phyloP scores from a whole-genome alignment of 108 stramenopile species.

The Cyclotella sp. region DNA sequence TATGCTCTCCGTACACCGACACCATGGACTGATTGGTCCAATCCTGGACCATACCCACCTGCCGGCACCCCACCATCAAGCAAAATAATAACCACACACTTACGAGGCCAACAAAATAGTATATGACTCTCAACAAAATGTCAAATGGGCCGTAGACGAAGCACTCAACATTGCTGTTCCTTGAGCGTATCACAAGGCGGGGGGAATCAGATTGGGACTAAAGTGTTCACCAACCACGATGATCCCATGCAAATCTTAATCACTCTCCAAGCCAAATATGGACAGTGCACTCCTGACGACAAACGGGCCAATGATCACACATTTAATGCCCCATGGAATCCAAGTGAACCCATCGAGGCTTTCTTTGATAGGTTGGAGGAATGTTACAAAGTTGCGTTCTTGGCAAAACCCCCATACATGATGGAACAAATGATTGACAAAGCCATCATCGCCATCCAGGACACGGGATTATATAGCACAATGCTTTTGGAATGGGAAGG shows the following conservation, averaged over 20 bases:
- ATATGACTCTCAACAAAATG: slow-evolving; percentile 18
- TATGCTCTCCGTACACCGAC: slow-evolving; percentile 2
- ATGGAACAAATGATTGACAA: slow-evolving; percentile 23
- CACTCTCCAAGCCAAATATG: not conserved
- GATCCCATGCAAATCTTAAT: not conserved
- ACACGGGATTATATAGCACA: slow-evolving; percentile 4
- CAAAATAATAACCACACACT: slow-evolving; percentile 2
- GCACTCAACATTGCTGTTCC: slow-evolving; percentile 10
- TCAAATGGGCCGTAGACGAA: not conserved
- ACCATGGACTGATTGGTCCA: slow-evolving; percentile 14
- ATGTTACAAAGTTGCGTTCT: not conserved
- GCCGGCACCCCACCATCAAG: slow-evolving; percentile 6
- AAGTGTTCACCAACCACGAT: not conserved
- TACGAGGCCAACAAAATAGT: slow-evolving; percentile 17
- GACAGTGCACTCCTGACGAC: not conserved
- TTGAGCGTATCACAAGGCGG: slow-evolving; percentile 6
- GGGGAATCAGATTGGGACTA: slow-evolving; percentile 4
- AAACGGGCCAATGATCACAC: not conserved
- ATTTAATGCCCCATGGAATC: slow-evolving; percentile 3
- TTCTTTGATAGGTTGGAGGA: slow-evolving; percentile 12
- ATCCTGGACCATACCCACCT: slow-evolving; percentile 8
- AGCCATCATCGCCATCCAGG: slow-evolving; percentile 10
- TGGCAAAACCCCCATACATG: slow-evolving; percentile 1
- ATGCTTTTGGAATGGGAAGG: slow-evolving; percentile 13
- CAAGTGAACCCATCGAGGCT: slow-evolving; percentile 15